These are phyloP conservation scores for Botrytis byssoidea DNA, from an alignment of 2,329 filamentous ascomycete genomes.

Conservation along the genomic window DNA sequence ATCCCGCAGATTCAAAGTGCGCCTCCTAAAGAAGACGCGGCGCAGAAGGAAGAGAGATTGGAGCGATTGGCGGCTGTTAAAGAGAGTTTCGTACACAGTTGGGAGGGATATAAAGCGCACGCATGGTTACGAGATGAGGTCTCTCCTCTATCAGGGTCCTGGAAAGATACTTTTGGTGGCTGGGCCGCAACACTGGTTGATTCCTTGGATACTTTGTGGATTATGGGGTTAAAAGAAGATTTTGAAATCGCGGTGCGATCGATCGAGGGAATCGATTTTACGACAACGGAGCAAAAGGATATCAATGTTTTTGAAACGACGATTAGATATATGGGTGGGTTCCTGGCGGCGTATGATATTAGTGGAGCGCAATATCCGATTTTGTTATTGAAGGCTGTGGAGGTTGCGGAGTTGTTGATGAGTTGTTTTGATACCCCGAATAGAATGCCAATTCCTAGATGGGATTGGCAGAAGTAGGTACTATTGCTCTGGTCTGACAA, in stretches of 20 bases:
- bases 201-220: constrained; percentile 79
- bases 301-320: constrained; percentile 76
- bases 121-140: constrained; percentile 90
- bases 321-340: constrained; percentile 85
- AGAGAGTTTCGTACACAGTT: constrained; percentile 48
- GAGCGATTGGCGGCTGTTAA: constrained; percentile 32
- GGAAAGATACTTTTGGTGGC: constrained; percentile 80
- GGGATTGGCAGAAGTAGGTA: constrained; percentile 53
- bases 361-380: constrained; percentile 67
- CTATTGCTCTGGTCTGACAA: neutral
- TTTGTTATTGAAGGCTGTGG: constrained; percentile 66
- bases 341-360: constrained; percentile 84
- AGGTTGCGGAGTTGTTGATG: constrained; percentile 70
- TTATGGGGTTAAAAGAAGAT: constrained; percentile 75
- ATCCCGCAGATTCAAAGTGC: constrained; percentile 35
- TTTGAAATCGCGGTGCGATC: constrained; percentile 74
- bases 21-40: constrained; percentile 29
- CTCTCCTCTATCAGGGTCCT: constrained; percentile 64
- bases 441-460: constrained; percentile 69
- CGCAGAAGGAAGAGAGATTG: constrained; percentile 30
- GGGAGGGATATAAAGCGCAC: constrained; percentile 75
- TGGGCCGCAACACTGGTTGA: constrained; percentile 90
- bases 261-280: constrained; percentile 77
- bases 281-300: constrained; percentile 48
- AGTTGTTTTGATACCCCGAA: constrained; percentile 83